Evolutionary conservation across 192 early-diverging fungal genomes (phyloP).

Genomic region (Ambispora gerdemannii): DNA sequence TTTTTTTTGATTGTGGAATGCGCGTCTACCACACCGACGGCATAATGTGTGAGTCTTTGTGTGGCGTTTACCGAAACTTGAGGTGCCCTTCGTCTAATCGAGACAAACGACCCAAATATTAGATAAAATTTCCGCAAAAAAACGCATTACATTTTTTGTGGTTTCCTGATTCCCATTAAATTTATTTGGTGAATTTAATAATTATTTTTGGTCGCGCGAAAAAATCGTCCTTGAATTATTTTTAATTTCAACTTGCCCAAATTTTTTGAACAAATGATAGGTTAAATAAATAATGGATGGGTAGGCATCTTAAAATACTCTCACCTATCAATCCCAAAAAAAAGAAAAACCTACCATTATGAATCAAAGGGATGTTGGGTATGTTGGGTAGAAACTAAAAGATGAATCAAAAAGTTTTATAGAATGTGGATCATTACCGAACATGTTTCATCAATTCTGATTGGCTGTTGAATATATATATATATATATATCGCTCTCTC

Average conservation of each 20-base stretch:
- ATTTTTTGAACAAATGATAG: neutral
- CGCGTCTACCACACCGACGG: constrained; percentile 92
- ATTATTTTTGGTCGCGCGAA: neutral
- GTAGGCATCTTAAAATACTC: too few relatives aligned
- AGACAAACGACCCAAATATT: neutral
- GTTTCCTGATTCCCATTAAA: neutral
- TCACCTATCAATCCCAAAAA: neutral
- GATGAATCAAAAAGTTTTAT: too few relatives aligned
- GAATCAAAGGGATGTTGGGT: neutral
- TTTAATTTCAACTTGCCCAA: neutral
- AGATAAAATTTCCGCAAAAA: neutral
- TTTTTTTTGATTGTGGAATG: constrained; percentile 99
- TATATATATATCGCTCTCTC: too few relatives aligned
- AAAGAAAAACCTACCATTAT: neutral
- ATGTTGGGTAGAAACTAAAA: too few relatives aligned
- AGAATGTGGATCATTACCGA: too few relatives aligned
- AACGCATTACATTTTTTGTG: neutral
- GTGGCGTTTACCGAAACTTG: constrained; percentile 99
- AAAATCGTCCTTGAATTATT: neutral
- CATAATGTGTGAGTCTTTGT: constrained; percentile 99
- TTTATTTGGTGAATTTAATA: neutral
- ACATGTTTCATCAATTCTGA: too few relatives aligned
- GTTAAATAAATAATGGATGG: neutral
- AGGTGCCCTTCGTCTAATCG: constrained; percentile 93
- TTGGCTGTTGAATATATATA: too few relatives aligned